Percentiles rank a stretch among this genome's conserved stretches.
Evolutionary conservation across 108 stramenopile genomes (phyloP).

Genomic region (Mayamaea pseudoterrestris): DNA sequence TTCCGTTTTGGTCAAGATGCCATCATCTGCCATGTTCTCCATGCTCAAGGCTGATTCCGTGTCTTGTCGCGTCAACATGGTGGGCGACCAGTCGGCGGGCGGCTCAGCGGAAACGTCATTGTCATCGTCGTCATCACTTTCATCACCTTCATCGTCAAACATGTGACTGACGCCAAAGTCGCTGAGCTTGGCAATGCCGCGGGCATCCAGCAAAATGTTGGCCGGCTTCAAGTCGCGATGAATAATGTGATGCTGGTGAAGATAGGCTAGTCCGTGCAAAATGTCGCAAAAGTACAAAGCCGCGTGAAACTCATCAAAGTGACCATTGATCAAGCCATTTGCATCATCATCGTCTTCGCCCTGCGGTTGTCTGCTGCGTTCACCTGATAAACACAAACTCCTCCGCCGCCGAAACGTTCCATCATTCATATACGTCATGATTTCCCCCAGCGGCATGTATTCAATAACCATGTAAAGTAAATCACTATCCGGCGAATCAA

Average conservation of each 20-base stretch:
- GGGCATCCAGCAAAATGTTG: conserved; percentile 53
- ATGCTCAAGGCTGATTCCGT: conserved; percentile 50
- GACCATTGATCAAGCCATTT: conserved; percentile 38
- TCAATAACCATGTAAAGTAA: conserved; percentile 82
- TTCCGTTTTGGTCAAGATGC: conserved; percentile 72
- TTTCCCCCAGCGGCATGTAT: conserved; percentile 79
- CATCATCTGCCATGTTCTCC: conserved; percentile 34
- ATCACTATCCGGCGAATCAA: conserved; percentile 73
- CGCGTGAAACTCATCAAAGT: conserved; percentile 63
- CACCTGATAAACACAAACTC: too few species aligned
- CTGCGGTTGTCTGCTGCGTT: conserved; percentile 10
- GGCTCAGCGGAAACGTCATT: conserved; percentile 5
- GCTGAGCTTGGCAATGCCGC: conserved; percentile 64
- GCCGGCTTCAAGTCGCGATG: conserved; percentile 86
- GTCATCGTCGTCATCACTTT: conserved; percentile 5
- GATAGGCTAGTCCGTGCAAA: conserved; percentile 75
- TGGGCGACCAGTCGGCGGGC: conserved; percentile 1
- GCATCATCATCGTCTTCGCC: conserved; percentile 10
- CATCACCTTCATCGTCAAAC: conserved; percentile 54
- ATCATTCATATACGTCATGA: conserved; percentile 65
- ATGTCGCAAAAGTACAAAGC: conserved; percentile 81
- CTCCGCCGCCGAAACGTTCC: conserved; percentile 44
- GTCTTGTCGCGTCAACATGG: conserved; percentile 26
- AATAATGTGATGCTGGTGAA: conserved; percentile 73
- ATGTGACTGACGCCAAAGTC: conserved; percentile 87